Percentiles rank a stretch among this genome's conserved stretches.
Conservation (phyloP, 176 grass and related monocot species). For the barley (Hordeum vulgare) region DNA sequence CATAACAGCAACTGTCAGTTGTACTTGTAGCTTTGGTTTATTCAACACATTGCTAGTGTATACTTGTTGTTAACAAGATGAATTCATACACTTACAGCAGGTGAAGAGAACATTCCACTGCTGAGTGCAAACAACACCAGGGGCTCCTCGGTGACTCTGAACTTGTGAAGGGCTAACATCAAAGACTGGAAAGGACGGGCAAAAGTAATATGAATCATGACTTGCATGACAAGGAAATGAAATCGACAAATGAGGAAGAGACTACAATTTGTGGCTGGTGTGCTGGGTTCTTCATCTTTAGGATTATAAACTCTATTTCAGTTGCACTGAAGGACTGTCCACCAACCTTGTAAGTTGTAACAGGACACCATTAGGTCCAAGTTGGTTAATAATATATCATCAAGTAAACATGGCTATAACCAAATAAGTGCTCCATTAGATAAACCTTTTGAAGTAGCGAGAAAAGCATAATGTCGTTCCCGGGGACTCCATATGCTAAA, state of each 20-base stretch:
- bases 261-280: slow-evolving; percentile 75
- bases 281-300: slow-evolving; percentile 75
- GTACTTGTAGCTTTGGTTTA: neutral
- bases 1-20: neutral
- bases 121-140: slow-evolving; percentile 73
- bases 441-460: slow-evolving; percentile 91
- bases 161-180: slow-evolving; percentile 85
- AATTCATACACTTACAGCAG: slow-evolving; percentile 51
- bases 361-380: slow-evolving; percentile 32
- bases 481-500: neutral
- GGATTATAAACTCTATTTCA: slow-evolving; percentile 81
- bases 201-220: neutral
- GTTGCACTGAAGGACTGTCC: slow-evolving; percentile 78
- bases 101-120: slow-evolving; percentile 91
- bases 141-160: slow-evolving; percentile 70
- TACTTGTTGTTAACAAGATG: neutral
- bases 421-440: neutral
- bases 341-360: slow-evolving; percentile 77
- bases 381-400: neutral
- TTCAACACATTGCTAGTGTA: neutral
- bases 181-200: slow-evolving; percentile 58
- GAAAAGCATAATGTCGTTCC: slow-evolving; percentile 81
- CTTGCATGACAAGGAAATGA: slow-evolving; percentile 1
- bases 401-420: neutral
- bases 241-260: slow-evolving; percentile 1